Evolutionary conservation across 805 yeast genomes (phyloP).

Genomic region (Schwanniomyces pseudopolymorphus): DNA sequence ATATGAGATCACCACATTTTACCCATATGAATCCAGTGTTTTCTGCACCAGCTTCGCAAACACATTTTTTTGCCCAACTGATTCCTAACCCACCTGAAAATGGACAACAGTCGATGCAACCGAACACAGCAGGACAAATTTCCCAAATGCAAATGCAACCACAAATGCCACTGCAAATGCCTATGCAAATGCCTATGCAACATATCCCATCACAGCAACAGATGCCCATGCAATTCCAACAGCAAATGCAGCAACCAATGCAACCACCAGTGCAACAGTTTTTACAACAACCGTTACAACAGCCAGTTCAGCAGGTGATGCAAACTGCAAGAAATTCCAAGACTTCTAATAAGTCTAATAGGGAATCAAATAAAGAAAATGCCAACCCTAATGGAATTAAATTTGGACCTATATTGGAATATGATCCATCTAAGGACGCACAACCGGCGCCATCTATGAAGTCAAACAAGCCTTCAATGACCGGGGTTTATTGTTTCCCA

Average conservation of each 20-base stretch:
- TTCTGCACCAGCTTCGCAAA: constrained; percentile 7
- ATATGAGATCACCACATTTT: background rate
- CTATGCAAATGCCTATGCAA: constrained; percentile 4
- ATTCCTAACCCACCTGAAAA: background rate
- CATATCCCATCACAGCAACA: constrained; percentile 7
- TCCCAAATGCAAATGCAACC: background rate
- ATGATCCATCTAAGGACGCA: constrained; percentile 36
- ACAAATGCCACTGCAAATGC: background rate
- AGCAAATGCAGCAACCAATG: background rate
- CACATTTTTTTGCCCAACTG: constrained; percentile 2
- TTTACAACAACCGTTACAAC: constrained; percentile 6
- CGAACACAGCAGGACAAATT: background rate
- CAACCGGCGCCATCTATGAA: constrained; percentile 12
- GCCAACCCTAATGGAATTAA: constrained; percentile 26
- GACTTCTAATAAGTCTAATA: background rate
- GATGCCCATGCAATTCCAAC: constrained; percentile 9
- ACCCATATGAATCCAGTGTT: background rate
- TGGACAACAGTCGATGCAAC: background rate
- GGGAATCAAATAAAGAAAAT: constrained; percentile 20
- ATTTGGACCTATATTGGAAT: constrained; percentile 41
- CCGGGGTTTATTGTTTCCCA: constrained; percentile 29
- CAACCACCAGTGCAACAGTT: constrained; percentile 3
- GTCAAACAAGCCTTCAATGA: constrained; percentile 13
- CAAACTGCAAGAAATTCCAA: background rate
- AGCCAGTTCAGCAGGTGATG: constrained; percentile 2